Conservation (phyloP, 306 rosid species). For the Castanopsis chinensis region DNA sequence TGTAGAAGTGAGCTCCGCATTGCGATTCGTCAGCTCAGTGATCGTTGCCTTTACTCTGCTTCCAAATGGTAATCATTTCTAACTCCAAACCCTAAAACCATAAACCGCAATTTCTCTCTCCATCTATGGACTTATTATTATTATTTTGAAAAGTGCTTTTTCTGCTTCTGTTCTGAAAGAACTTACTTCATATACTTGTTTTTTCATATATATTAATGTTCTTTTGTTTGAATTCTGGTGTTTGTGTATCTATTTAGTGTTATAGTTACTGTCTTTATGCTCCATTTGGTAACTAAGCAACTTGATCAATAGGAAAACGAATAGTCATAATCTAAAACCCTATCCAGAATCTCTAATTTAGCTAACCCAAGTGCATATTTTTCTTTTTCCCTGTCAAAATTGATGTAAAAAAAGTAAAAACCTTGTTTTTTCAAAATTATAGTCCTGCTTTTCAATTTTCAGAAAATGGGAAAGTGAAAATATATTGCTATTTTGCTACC, state of each 20-base stretch:
- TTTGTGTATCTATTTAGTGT: not conserved
- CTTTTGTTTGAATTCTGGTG: not conserved
- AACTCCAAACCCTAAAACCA: conserved; percentile 25
- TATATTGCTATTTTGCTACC: too few relatives aligned
- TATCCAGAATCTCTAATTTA: too few relatives aligned
- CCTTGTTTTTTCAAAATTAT: too few relatives aligned
- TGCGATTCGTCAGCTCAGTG: conserved; percentile 85
- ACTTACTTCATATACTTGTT: not conserved
- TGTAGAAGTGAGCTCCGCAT: conserved; percentile 86
- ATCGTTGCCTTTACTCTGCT: conserved; percentile 80
- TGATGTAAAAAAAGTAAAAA: too few relatives aligned
- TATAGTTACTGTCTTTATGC: not conserved
- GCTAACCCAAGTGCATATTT: too few relatives aligned
- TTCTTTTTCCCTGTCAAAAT: too few relatives aligned
- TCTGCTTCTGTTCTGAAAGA: not conserved
- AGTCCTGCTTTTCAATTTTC: too few relatives aligned
- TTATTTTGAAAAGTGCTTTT: not conserved
- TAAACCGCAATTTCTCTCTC: not conserved
- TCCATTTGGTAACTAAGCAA: too few relatives aligned
- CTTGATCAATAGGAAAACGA: not conserved
- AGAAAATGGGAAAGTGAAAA: too few relatives aligned
- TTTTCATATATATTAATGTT: not conserved
- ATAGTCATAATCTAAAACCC: not conserved
- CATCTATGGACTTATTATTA: too few relatives aligned
- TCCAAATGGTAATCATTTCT: conserved; percentile 70